Evolutionary conservation across 2,329 filamentous ascomycete species (phyloP), one percentile per base, ranked within the genome.

Genomic region (Torrubiella hemipterigena): DNA sequence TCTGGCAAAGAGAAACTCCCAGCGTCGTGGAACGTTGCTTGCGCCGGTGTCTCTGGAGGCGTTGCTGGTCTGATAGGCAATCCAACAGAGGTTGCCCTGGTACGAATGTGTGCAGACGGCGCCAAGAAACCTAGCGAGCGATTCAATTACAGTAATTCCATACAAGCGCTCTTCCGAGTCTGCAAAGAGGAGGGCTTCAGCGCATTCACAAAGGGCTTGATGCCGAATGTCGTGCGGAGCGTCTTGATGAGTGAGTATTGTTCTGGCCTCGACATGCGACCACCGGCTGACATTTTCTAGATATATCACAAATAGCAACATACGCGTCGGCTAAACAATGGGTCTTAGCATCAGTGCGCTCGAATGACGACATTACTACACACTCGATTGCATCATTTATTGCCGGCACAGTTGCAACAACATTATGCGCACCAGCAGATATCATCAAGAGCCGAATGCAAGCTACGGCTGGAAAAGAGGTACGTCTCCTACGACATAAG

Each of bases 401-500:
- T 5, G 59, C 60, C 3, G 60, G 60, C n/a, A 63, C 59, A 2
- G 58, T 62, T 30, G 60, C 60, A 1, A 64, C 59, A 0, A 63
- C 59, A 1, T 46, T 61, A 10, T 64, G 60, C 31, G 58, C 59
- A 0, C 60, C 60, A 0, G 59, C 58, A 5, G 60, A 63, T 31
- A 60, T 63, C 0, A 40, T 63, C 15, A 63, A 63, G 41, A 62
- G 58, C 29, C 46, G 59, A 11, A 44, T 63, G 19, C 60, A 63
- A 34, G 42, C 36, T 3, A 45, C 37, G 14, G 41, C 47, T 1
- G 47, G 46, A 9, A 46, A 45, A 31, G 45, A 47, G 24, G 45
- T 45, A 27, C 16, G 37, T 33, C 11, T 14, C 4, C 4, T 6
- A 6, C 6, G 11, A 18, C 11, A n/a, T 17, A 18, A 17, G 6